Conservation (phyloP, 2,329 filamentous ascomycete species). For the Arthrobotrys sinensis region DNA sequence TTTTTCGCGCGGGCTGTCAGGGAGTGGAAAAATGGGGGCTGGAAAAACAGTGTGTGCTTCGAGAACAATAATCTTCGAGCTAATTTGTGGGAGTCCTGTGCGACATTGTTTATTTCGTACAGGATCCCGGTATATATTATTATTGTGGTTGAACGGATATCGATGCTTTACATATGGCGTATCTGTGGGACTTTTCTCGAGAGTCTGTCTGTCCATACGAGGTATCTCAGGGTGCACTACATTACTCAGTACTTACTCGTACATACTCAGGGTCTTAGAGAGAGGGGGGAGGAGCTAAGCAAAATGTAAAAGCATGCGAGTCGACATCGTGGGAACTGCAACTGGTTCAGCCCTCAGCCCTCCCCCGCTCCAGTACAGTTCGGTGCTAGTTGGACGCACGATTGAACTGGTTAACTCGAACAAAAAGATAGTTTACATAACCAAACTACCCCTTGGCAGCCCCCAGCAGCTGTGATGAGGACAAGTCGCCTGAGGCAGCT, state of each 20-base stretch:
- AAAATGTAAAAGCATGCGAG: neutral
- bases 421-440: neutral
- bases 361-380: neutral
- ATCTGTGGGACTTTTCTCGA: too few relatives aligned
- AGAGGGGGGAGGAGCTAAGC: too few relatives aligned
- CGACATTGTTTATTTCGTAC: too few relatives aligned
- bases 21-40: neutral
- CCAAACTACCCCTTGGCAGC: neutral
- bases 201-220: too few relatives aligned
- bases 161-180: too few relatives aligned
- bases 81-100: too few relatives aligned
- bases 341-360: slow-evolving; percentile 3
- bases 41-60: neutral
- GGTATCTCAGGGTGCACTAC: too few relatives aligned
- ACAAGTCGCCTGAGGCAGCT: slow-evolving; percentile 2
- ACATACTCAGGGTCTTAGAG: too few relatives aligned
- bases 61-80: too few relatives aligned
- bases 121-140: too few relatives aligned
- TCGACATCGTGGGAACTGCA: neutral
- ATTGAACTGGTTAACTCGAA: slow-evolving; percentile 6
- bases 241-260: too few relatives aligned
- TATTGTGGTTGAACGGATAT: too few relatives aligned
- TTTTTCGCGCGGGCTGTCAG: neutral
- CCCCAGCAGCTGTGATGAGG: neutral
- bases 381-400: slow-evolving; percentile 6